phyloP scores from a whole-genome alignment of 148 eudicot genomes.

The Oxyria digyna region DNA sequence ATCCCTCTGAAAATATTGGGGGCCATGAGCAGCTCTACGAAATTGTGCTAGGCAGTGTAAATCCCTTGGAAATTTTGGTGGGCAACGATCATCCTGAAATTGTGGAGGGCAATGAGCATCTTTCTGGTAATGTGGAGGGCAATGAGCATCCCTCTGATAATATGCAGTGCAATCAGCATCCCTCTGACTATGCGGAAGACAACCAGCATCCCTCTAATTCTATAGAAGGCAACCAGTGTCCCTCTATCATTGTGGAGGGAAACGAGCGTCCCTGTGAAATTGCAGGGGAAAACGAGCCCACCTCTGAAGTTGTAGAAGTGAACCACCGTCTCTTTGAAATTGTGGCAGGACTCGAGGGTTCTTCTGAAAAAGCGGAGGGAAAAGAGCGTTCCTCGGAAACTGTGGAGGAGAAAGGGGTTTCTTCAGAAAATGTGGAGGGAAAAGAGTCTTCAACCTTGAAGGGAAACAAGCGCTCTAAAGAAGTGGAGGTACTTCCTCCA shows the following conservation, averaged over 20 bases:
- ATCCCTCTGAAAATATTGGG: background rate
- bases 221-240: background rate
- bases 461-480: background rate
- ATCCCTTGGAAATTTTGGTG: background rate
- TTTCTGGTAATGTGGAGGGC: background rate
- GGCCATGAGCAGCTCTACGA: background rate
- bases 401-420: background rate
- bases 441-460: background rate
- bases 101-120: background rate
- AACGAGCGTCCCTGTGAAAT: background rate
- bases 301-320: background rate
- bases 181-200: background rate
- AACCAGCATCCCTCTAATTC: background rate
- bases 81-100: background rate
- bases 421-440: background rate
- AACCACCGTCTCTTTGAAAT: background rate
- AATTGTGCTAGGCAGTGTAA: background rate
- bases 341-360: background rate
- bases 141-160: background rate
- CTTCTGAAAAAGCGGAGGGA: background rate
- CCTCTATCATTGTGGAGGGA: background rate
- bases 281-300: background rate
- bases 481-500: conserved; percentile 6
- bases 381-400: background rate
- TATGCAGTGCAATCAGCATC: background rate